Conservation (phyloP, 2,329 filamentous ascomycete genomes). For the Pyrenophora seminiperda region DNA sequence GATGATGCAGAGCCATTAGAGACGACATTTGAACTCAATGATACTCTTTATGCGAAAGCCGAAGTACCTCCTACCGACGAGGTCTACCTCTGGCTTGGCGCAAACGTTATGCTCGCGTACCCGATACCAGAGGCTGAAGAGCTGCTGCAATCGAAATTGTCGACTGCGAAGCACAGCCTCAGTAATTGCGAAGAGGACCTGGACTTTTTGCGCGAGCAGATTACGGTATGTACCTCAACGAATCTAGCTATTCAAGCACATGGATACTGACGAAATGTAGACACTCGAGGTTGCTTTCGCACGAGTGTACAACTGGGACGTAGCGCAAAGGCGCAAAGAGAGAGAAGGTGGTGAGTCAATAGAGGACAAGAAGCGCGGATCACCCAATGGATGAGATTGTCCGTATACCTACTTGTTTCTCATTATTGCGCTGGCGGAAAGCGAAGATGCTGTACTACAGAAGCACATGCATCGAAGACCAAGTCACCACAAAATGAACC, state of each 20-base stretch:
- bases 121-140: constrained; percentile 84
- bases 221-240: constrained; percentile 66
- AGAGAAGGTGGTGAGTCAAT: constrained; percentile 63
- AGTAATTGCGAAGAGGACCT: constrained; percentile 94
- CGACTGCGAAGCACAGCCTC: constrained; percentile 77
- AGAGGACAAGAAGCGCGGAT: constrained; percentile 46
- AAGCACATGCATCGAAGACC: not conserved
- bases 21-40: constrained; percentile 94
- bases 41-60: constrained; percentile 91
- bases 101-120: constrained; percentile 97
- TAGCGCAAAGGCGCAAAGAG: constrained; percentile 92
- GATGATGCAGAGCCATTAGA: constrained; percentile 75
- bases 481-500: no score
- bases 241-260: no score
- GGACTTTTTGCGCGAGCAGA: constrained; percentile 94
- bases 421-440: no score
- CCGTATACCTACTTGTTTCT: no score
- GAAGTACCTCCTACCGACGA: constrained; percentile 81
- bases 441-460: not conserved
- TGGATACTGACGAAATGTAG: constrained; percentile 53
- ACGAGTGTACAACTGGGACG: constrained; percentile 99
- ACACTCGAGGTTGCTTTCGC: constrained; percentile 96
- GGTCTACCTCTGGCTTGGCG: constrained; percentile 97
- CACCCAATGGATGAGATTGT: constrained; percentile 28
- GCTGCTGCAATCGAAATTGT: constrained; percentile 76